A percentile compares a stretch with the other conserved stretches of the same genome.
phyloP scores from a whole-genome alignment of 805 yeast species.

The Yarrowia porcina region DNA sequence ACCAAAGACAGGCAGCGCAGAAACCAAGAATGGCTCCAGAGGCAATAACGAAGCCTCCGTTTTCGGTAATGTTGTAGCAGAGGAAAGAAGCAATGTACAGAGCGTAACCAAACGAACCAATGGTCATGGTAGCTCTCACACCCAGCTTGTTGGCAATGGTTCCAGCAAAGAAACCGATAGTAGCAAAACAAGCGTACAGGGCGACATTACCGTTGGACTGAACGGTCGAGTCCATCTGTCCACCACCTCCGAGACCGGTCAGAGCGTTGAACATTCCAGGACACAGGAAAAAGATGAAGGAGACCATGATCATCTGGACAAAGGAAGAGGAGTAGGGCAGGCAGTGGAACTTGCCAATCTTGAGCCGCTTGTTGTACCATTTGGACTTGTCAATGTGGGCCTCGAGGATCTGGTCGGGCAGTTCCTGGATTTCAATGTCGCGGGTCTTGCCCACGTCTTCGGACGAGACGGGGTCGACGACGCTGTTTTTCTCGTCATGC shows the following conservation, averaged over 20 bases:
- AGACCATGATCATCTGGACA: constrained; percentile 46
- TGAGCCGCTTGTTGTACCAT: constrained; percentile 10
- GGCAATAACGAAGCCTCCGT: constrained; percentile 52
- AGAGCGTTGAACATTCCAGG: constrained; percentile 55
- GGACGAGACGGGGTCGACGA: constrained; percentile 7
- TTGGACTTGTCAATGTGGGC: constrained; percentile 9
- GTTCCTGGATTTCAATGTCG: background rate
- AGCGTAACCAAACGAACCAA: constrained; percentile 50
- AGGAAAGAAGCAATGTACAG: constrained; percentile 48
- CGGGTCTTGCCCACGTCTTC: constrained; percentile 2
- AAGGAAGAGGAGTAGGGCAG: constrained; percentile 15
- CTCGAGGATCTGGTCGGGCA: constrained; percentile 8
- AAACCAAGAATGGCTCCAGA: constrained; percentile 58
- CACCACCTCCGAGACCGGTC: constrained; percentile 50
- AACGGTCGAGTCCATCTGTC: constrained; percentile 37
- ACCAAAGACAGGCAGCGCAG: constrained; percentile 56
- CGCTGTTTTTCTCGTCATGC: constrained; percentile 1
- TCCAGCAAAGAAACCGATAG: constrained; percentile 58
- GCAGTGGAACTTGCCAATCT: background rate
- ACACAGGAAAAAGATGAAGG: constrained; percentile 49
- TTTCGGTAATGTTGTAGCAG: constrained; percentile 44
- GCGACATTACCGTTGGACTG: constrained; percentile 53
- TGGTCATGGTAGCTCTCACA: constrained; percentile 41
- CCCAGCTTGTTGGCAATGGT: constrained; percentile 53
- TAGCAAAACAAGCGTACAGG: constrained; percentile 53